Conservation (phyloP, 2,329 filamentous ascomycete species). For the Penicillium hesseltinei region DNA sequence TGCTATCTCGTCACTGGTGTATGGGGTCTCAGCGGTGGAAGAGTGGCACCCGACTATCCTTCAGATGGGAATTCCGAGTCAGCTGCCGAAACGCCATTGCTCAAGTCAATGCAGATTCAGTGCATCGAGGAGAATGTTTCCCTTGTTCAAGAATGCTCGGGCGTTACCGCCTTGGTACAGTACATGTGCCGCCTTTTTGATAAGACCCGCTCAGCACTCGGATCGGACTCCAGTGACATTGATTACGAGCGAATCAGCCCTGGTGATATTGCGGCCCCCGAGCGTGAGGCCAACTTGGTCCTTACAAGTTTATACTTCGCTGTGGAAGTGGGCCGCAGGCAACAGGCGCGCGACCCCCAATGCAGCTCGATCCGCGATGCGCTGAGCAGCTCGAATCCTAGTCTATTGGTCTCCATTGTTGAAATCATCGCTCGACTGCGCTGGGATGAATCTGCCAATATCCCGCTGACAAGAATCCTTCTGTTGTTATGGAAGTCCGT, state of each 20-base stretch:
- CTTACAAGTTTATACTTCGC: slow-evolving; percentile 45
- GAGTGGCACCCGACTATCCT: slow-evolving; percentile 30
- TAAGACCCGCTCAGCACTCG: slow-evolving; percentile 31
- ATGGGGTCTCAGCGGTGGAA: slow-evolving; percentile 67
- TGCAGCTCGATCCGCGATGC: slow-evolving; percentile 29
- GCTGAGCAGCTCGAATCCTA: slow-evolving; percentile 60
- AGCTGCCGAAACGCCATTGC: slow-evolving; percentile 44
- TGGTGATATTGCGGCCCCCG: slow-evolving; percentile 36
- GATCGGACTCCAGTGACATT: slow-evolving; percentile 25
- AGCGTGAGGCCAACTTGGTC: slow-evolving; percentile 43
- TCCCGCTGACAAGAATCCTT: slow-evolving; percentile 67
- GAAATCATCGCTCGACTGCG: slow-evolving; percentile 66
- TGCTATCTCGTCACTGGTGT: slow-evolving; percentile 62
- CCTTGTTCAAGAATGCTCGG: slow-evolving; percentile 37
- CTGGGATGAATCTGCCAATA: slow-evolving; percentile 61
- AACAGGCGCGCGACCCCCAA: slow-evolving; percentile 29
- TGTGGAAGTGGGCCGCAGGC: slow-evolving; percentile 42
- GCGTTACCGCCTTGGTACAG: slow-evolving; percentile 37
- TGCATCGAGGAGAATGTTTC: slow-evolving; percentile 47
- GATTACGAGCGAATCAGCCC: slow-evolving; percentile 34
- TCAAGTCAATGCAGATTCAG: slow-evolving; percentile 48
- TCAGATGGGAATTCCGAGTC: slow-evolving; percentile 36
- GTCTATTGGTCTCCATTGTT: slow-evolving; percentile 69
- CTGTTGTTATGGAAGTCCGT: slow-evolving; percentile 90
- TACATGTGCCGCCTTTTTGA: slow-evolving; percentile 42